These are phyloP conservation scores for Gossypium davidsonii DNA, from an alignment of 441 rosid genomes.

Conservation along the genomic window DNA sequence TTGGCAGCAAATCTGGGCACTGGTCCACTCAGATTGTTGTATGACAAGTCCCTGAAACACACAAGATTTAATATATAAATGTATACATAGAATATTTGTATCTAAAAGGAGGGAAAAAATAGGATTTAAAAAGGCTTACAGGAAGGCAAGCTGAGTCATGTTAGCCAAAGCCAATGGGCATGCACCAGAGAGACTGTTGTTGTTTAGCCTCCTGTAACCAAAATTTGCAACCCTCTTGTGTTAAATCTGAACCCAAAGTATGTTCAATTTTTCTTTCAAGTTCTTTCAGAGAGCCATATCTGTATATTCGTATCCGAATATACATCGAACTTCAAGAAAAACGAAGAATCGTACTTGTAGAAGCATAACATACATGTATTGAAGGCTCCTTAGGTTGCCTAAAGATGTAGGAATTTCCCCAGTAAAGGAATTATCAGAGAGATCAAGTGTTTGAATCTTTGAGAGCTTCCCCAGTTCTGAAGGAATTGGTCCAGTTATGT, in stretches of 20 bases:
- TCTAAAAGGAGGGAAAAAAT: background rate
- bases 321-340: background rate
- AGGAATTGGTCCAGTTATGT: slow-evolving; percentile 79
- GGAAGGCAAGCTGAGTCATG: slow-evolving; percentile 79
- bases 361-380: slow-evolving; percentile 58
- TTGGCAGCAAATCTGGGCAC: slow-evolving; percentile 80
- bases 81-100: background rate
- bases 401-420: slow-evolving; percentile 62
- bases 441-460: slow-evolving; percentile 82
- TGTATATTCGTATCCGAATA: background rate
- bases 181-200: slow-evolving; percentile 70
- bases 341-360: background rate
- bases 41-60: slow-evolving; percentile 75
- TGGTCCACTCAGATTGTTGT: slow-evolving; percentile 84
- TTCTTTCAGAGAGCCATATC: too few species aligned
- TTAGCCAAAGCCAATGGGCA: slow-evolving; percentile 65
- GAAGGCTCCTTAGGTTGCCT: slow-evolving; percentile 53
- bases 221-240: slow-evolving; percentile 9
- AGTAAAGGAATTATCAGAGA: slow-evolving; percentile 64
- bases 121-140: slow-evolving; percentile 41
- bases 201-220: slow-evolving; percentile 72
- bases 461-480: slow-evolving; percentile 62
- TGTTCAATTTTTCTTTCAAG: background rate
- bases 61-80: background rate
- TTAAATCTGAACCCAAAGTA: slow-evolving; percentile 2